Conservation (phyloP, 208 protist species). For the Trypanosoma scelopori region DNA sequence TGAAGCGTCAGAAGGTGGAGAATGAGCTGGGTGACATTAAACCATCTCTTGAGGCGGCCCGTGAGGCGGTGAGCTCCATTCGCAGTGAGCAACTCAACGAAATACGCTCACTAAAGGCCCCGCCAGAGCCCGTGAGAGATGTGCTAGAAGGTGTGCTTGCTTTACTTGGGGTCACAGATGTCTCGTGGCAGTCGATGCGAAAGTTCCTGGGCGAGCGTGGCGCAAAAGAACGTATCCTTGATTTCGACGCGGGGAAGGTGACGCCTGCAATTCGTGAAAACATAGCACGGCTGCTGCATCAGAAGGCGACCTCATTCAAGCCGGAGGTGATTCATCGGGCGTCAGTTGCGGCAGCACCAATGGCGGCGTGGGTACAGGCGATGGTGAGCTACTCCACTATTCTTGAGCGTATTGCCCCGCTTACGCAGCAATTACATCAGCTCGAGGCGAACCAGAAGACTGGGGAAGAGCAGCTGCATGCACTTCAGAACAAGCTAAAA, state of each 20-base stretch:
- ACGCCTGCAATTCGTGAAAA: slow-evolving; percentile 82
- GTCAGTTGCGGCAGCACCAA: slow-evolving; percentile 93
- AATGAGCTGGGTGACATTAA: slow-evolving; percentile 91
- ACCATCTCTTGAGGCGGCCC: slow-evolving; percentile 94
- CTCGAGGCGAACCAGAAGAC: slow-evolving; percentile 75
- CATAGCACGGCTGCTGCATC: slow-evolving; percentile 81
- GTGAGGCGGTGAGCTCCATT: slow-evolving; percentile 94
- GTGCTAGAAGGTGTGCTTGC: slow-evolving; percentile 96
- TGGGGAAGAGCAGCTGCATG: slow-evolving; percentile 76
- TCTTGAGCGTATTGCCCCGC: slow-evolving; percentile 88
- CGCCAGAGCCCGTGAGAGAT: slow-evolving; percentile 94
- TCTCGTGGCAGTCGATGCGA: slow-evolving; percentile 96
- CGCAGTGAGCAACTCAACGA: slow-evolving; percentile 94
- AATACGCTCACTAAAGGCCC: slow-evolving; percentile 93
- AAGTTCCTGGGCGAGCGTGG: slow-evolving; percentile 92
- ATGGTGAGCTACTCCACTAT: slow-evolving; percentile 95
- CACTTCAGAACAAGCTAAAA: slow-evolving; percentile 82
- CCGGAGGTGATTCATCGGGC: slow-evolving; percentile 90
- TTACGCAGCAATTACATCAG: slow-evolving; percentile 82
- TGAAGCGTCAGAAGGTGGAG: slow-evolving; percentile 87
- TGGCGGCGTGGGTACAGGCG: slow-evolving; percentile 97
- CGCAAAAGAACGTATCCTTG: slow-evolving; percentile 95
- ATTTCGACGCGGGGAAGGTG: slow-evolving; percentile 94
- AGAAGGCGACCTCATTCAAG: slow-evolving; percentile 92
- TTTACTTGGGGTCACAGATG: slow-evolving; percentile 94